Percentiles rank a stretch among this genome's conserved stretches.
phyloP scores from a whole-genome alignment of 2,329 filamentous ascomycete genomes.

The Calonectria pseudoreteaudii region DNA sequence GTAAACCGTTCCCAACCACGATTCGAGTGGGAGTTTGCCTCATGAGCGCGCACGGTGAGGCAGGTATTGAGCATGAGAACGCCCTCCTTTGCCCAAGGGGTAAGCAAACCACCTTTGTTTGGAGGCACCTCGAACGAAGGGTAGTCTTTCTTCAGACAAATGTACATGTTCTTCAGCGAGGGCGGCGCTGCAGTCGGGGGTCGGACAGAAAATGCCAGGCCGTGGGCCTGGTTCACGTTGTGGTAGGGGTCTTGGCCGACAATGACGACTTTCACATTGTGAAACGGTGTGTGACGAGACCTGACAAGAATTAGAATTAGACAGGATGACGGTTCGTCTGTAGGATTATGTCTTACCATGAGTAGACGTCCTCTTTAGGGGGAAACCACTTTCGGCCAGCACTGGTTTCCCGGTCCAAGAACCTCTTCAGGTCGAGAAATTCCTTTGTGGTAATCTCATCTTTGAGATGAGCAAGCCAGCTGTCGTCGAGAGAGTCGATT shows the following conservation, averaged over 20 bases:
- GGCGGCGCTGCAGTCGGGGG: slow-evolving; percentile 90
- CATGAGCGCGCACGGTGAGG: slow-evolving; percentile 89
- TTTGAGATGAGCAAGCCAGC: slow-evolving; percentile 90
- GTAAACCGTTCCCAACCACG: slow-evolving; percentile 95
- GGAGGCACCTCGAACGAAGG: slow-evolving; percentile 81
- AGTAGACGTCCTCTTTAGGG: slow-evolving; percentile 89
- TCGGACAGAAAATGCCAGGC: slow-evolving; percentile 93
- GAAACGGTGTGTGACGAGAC: slow-evolving; percentile 92
- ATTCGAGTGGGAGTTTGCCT: slow-evolving; percentile 86
- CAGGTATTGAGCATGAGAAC: slow-evolving; percentile 96
- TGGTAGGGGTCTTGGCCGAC: slow-evolving; percentile 98
- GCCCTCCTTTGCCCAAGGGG: slow-evolving; percentile 92
- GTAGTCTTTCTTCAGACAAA: slow-evolving; percentile 87
- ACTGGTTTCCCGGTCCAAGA: slow-evolving; percentile 82
- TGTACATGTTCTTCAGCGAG: slow-evolving; percentile 95
- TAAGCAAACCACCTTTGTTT: slow-evolving; percentile 84
- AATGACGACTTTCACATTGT: slow-evolving; percentile 91
- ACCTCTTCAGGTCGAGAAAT: slow-evolving; percentile 89
- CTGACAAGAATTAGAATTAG: slow-evolving; percentile 58
- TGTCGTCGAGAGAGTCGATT: slow-evolving; percentile 91
- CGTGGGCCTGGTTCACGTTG: slow-evolving; percentile 94
- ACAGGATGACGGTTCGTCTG: neutral
- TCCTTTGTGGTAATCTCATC: slow-evolving; percentile 83
- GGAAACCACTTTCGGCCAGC: slow-evolving; percentile 86
- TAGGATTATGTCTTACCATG: slow-evolving; percentile 73